Evolutionary conservation across 1,284 basidiomycete genomes (phyloP), one percentile per base, ranked within the genome.

Genomic region (Mycosarcoma mackinlayi): DNA sequence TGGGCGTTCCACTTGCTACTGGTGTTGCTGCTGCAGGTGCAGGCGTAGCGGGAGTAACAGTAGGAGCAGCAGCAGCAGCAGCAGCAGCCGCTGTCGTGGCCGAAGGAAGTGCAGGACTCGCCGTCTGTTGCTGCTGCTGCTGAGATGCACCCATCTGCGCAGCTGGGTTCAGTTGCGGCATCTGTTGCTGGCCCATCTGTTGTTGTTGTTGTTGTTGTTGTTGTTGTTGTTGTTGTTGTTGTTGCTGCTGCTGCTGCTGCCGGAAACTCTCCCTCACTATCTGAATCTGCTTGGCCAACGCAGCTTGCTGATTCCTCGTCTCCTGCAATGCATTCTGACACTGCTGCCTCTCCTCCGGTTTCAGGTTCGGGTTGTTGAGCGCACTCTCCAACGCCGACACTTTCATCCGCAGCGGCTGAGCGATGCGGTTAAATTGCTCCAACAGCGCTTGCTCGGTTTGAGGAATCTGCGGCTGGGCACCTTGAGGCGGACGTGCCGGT

Each of bases 361-460:
- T 75, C 18, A 75, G 47, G 18, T 60, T 58, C 0, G 68, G 66
- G 19, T 75, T 75, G 41, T 55, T 55, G 19, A 76, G 37, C 18
- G 72, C 73, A 9, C 59, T 69, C 47, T 75, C 74, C 11, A 76
- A 33, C 31, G 73, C 72, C 25, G 71, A 63, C 21, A 75, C 71
- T 39, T 78, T 78, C 54, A 73, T 61, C 37, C 66, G 49, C 7
- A 76, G 50, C n/a, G 75, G 74, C 21, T 76, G 70, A 19, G 75
- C 72, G 49, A 75, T 62, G 11, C 69, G 66, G 42, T 78, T 75
- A 49, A 78, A 76, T 35, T 76, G 74, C 49, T 76, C 75, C 53
- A 77, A 47, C 16, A 76, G 49, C 37, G 69, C 68, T 13, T 71
- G 69, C 54, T 78, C 74, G 16, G 63, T 69, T n/a, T 69, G 67